Evolutionary conservation across 179 eudicot genomes (phyloP).

Genomic region (Pouteria campechiana): DNA sequence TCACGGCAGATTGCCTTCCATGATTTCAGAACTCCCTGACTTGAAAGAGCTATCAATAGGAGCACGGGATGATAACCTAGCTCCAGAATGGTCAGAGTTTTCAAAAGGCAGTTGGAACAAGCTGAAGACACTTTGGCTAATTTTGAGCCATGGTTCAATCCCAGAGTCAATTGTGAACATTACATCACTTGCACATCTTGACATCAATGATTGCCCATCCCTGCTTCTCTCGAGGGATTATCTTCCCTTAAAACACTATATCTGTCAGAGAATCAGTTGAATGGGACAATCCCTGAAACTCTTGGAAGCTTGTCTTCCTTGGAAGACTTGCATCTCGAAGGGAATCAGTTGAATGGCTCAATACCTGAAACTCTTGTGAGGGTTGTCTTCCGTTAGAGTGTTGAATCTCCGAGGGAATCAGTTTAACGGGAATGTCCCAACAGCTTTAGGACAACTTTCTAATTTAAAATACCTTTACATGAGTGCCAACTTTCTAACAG

Average conservation of each 20-base stretch:
- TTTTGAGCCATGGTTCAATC: conserved; percentile 2
- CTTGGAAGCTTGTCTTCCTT: conserved; percentile 4
- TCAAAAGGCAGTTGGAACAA: too few relatives aligned
- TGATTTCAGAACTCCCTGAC: too few relatives aligned
- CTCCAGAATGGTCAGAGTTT: too few relatives aligned
- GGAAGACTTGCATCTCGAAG: not conserved
- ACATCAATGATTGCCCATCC: too few relatives aligned
- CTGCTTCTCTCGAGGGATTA: too few relatives aligned
- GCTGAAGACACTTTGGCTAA: too few relatives aligned
- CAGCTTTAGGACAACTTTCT: conserved; percentile 9
- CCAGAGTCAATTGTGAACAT: conserved; percentile 6
- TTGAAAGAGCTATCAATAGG: too few relatives aligned
- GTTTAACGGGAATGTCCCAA: conserved; percentile 12
- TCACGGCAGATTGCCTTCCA: too few relatives aligned
- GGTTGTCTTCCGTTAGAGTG: not conserved
- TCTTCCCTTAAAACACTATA: too few relatives aligned
- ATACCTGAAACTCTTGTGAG: not conserved
- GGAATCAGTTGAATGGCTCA: conserved; percentile 1
- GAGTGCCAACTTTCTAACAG: conserved; percentile 18
- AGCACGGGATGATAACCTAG: too few relatives aligned
- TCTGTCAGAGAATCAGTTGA: conserved; percentile 3
- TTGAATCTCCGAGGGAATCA: conserved; percentile 1
- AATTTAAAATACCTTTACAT: conserved; percentile 13
- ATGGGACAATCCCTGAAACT: conserved; percentile 9
- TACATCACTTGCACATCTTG: conserved; percentile 8